Conservation (phyloP, 2,329 filamentous ascomycete species). For the Sclerotinia sclerotiorum region DNA sequence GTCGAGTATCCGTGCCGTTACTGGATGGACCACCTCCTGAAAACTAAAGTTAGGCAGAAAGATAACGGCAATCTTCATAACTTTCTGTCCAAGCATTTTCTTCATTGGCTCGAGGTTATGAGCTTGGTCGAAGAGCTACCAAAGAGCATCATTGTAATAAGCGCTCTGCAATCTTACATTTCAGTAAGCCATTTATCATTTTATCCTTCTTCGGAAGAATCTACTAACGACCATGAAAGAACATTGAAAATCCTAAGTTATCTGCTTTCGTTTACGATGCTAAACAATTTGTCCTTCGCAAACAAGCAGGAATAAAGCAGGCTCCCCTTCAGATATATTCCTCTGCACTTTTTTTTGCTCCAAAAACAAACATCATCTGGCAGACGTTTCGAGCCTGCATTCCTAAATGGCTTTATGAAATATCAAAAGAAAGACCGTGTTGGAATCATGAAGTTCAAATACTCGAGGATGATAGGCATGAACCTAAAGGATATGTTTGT, state of each 20-base stretch:
- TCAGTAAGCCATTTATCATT: not conserved
- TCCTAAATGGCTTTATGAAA: not conserved
- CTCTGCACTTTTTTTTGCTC: slow-evolving; percentile 6
- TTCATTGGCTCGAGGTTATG: slow-evolving; percentile 42
- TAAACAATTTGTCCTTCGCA: not conserved
- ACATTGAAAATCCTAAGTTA: not conserved
- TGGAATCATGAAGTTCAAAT: not conserved
- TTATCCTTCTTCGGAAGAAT: not conserved
- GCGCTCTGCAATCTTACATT: not conserved
- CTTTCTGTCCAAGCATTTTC: slow-evolving; percentile 40
- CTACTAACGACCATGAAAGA: not conserved
- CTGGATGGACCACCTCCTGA: slow-evolving; percentile 26
- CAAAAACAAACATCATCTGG: slow-evolving; percentile 6
- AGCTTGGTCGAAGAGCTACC: not conserved
- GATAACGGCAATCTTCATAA: not conserved
- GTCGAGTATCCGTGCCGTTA: slow-evolving; percentile 26
- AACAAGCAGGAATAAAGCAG: not conserved
- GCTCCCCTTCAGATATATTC: slow-evolving; percentile 13
- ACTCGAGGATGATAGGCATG: not conserved
- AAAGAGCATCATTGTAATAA: not conserved
- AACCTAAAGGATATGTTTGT: not conserved
- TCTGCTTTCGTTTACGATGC: slow-evolving; percentile 9
- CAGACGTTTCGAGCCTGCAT: not conserved
- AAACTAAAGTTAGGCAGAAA: not conserved
- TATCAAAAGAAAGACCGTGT: not conserved